Conservation (phyloP, 2,329 filamentous ascomycete genomes). For the Blastomyces gilchristii region DNA sequence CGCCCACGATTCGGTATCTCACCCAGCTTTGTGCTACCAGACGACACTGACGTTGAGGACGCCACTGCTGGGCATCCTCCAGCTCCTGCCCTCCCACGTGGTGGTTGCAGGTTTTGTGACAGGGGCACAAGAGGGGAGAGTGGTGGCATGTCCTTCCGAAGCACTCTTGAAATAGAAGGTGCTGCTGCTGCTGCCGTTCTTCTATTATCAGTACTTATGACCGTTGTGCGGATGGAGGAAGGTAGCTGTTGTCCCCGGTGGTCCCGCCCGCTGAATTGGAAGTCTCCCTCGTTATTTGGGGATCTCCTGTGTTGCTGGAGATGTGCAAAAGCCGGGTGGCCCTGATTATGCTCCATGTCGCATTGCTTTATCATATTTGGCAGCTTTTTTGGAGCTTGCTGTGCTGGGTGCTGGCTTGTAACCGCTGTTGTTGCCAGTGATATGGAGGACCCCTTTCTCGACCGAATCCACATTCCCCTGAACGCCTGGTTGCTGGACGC, state of each 20-base stretch:
- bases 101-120: slow-evolving; percentile 1
- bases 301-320: not conserved
- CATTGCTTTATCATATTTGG: slow-evolving; percentile 3
- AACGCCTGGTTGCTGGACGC: not conserved
- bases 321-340: slow-evolving; percentile 6
- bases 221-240: not conserved
- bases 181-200: not conserved
- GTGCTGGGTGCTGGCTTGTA: not conserved
- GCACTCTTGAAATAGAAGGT: not conserved
- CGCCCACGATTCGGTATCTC: slow-evolving; percentile 1
- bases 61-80: not conserved
- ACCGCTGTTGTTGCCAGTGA: slow-evolving; percentile 6
- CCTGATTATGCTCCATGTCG: slow-evolving; percentile 7
- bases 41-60: slow-evolving; percentile 3
- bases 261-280: not conserved
- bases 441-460: slow-evolving; percentile 7
- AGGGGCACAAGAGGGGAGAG: slow-evolving; percentile 6
- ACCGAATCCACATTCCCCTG: slow-evolving; percentile 5
- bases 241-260: not conserved
- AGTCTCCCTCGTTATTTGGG: not conserved
- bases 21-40: slow-evolving; percentile 5
- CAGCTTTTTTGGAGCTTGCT: slow-evolving; percentile 3
- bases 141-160: not conserved
- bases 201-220: not conserved
- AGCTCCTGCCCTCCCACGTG: not conserved